Percentiles rank a stretch among this genome's conserved stretches.
Conservation (phyloP, 495 filamentous ascomycete genomes). For the Penicillium arizonense region DNA sequence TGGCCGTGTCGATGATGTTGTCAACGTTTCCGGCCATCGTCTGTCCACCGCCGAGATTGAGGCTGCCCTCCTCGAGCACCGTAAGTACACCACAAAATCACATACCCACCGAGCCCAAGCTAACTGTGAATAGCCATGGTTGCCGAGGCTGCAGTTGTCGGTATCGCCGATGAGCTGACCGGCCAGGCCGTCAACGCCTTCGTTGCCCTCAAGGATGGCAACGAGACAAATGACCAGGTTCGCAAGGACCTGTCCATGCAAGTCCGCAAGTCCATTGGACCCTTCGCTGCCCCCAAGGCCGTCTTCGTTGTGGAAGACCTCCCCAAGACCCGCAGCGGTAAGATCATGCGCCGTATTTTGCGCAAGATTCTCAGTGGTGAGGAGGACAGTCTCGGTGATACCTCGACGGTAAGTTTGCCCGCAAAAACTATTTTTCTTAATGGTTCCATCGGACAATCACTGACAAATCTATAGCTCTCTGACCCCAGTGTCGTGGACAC, state of each 20-base stretch:
- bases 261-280: conserved; percentile 94
- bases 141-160: conserved; percentile 94
- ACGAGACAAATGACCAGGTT: conserved; percentile 74
- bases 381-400: conserved; percentile 95
- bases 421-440: not conserved
- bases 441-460: conserved; percentile 21
- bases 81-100: conserved; percentile 37
- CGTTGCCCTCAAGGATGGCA: conserved; percentile 86
- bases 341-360: conserved; percentile 98
- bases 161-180: conserved; percentile 87
- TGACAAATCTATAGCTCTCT: conserved; percentile 62
- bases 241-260: conserved; percentile 92
- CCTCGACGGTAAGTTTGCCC: conserved; percentile 67
- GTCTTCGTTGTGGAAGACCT: conserved; percentile 88
- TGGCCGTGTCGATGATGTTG: conserved; percentile 96
- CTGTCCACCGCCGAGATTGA: conserved; percentile 98
- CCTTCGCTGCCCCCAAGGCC: conserved; percentile 94
- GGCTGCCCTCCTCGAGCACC: conserved; percentile 90
- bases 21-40: conserved; percentile 95
- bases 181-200: conserved; percentile 98
- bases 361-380: conserved; percentile 95
- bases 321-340: conserved; percentile 93
- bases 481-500: conserved; percentile 86
- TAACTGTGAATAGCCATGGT: conserved; percentile 47
- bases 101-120: not conserved